Evolutionary conservation across 257 asterid genomes (phyloP).

Genomic region (Petunia axillaris): DNA sequence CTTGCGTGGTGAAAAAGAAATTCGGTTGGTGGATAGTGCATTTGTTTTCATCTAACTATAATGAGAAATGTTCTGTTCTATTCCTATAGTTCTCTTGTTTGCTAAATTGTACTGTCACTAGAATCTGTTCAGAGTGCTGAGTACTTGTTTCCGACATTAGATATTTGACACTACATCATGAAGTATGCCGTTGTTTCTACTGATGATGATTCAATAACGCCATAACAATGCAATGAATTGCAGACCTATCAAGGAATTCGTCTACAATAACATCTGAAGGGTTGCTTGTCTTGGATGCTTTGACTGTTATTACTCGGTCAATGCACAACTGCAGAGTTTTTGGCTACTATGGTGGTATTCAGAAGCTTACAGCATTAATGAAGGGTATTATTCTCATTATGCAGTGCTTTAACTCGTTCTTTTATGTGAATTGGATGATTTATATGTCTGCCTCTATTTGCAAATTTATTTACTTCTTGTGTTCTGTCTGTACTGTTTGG

Average conservation of each 20-base stretch:
- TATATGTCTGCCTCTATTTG: constrained; percentile 18
- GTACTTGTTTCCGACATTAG: not conserved
- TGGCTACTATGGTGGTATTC: constrained; percentile 83
- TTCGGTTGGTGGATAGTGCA: constrained; percentile 17
- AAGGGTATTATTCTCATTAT: constrained; percentile 57
- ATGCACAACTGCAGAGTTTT: constrained; percentile 88
- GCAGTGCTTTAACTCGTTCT: constrained; percentile 15
- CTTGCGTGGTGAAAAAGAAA: not conserved
- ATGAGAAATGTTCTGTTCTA: not conserved
- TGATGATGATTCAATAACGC: constrained; percentile 23
- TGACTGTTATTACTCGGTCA: constrained; percentile 74
- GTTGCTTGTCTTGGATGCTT: constrained; percentile 79
- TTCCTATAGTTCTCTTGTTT: not conserved
- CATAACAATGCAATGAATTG: constrained; percentile 36
- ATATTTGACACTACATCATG: constrained; percentile 23
- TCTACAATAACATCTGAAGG: constrained; percentile 60
- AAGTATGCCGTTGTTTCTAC: constrained; percentile 2
- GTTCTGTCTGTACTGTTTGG: constrained; percentile 2
- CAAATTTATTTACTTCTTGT: not conserved
- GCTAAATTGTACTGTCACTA: constrained; percentile 1
- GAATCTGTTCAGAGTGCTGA: not conserved
- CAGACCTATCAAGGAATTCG: constrained; percentile 58
- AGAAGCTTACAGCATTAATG: constrained; percentile 89
- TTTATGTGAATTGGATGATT: constrained; percentile 18
- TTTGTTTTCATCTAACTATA: constrained; percentile 2